Evolutionary conservation across 345 rosid genomes (phyloP).

Genomic region (Melaleuca alternifolia): DNA sequence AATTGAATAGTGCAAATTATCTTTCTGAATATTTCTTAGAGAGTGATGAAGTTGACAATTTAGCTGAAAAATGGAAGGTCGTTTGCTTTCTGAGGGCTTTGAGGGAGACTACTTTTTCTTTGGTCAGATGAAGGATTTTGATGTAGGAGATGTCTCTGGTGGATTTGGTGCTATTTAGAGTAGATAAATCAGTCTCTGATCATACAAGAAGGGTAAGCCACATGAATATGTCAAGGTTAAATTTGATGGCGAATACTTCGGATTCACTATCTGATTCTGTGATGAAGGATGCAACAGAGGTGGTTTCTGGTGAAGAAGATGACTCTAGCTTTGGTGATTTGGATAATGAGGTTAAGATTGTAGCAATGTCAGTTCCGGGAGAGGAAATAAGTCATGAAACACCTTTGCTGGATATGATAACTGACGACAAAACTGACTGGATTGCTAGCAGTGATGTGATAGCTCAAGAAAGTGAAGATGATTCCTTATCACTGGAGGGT

Average conservation of each 20-base stretch:
- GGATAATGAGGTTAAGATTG: slow-evolving; percentile 21
- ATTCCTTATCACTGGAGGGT: slow-evolving; percentile 46
- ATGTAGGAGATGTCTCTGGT: slow-evolving; percentile 55
- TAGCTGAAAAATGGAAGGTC: slow-evolving; percentile 43
- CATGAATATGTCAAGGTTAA: slow-evolving; percentile 25
- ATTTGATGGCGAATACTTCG: slow-evolving; percentile 25
- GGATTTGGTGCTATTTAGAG: slow-evolving; percentile 41
- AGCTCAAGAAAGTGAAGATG: slow-evolving; percentile 40
- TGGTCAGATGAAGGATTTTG: slow-evolving; percentile 35
- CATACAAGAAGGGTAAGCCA: slow-evolving; percentile 20
- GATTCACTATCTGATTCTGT: slow-evolving; percentile 32
- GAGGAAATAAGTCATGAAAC: slow-evolving; percentile 10
- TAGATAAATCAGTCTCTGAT: slow-evolving; percentile 38
- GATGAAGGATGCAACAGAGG: slow-evolving; percentile 5
- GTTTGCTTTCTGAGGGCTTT: slow-evolving; percentile 21
- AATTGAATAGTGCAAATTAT: slow-evolving; percentile 10
- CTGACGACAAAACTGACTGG: slow-evolving; percentile 26
- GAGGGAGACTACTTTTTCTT: slow-evolving; percentile 32
- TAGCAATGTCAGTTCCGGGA: slow-evolving; percentile 7
- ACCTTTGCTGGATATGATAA: slow-evolving; percentile 27
- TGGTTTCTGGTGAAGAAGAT: slow-evolving; percentile 12
- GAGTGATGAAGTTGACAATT: slow-evolving; percentile 22
- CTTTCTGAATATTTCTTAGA: slow-evolving; percentile 21
- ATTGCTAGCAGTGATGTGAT: slow-evolving; percentile 21
- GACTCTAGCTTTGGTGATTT: slow-evolving; percentile 23